These are phyloP conservation scores for Fusarium sp. DNA, from an alignment of 2,329 filamentous ascomycete genomes.

Conservation along the genomic window DNA sequence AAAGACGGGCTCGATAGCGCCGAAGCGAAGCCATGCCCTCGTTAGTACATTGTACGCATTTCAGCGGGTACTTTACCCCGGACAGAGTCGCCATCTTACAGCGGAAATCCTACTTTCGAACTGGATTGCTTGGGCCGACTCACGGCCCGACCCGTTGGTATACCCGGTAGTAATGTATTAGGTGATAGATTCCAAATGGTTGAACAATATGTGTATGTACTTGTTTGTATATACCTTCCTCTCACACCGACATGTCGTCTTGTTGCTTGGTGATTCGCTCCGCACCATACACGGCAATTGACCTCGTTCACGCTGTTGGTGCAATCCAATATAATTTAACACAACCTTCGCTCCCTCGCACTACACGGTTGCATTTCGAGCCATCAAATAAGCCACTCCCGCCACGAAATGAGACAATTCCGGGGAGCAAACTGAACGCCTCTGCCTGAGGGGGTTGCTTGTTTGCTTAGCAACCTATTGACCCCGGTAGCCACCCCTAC, in stretches of 20 bases:
- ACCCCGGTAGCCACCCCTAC: slow-evolving; percentile 38
- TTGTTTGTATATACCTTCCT: not conserved
- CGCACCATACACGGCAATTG: slow-evolving; percentile 23
- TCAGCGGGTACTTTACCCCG: slow-evolving; percentile 28
- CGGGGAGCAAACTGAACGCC: slow-evolving; percentile 26
- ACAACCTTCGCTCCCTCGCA: slow-evolving; percentile 30
- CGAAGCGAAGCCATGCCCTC: slow-evolving; percentile 11
- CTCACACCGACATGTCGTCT: slow-evolving; percentile 42
- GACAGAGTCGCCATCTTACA: slow-evolving; percentile 27
- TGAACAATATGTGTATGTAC: slow-evolving; percentile 7
- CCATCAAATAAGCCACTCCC: slow-evolving; percentile 46
- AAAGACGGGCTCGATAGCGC: slow-evolving; percentile 11
- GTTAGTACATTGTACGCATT: slow-evolving; percentile 5
- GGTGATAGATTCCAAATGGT: not conserved
- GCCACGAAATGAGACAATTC: slow-evolving; percentile 43
- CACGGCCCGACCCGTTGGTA: slow-evolving; percentile 47
- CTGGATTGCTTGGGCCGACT: slow-evolving; percentile 30
- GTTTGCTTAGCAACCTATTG: slow-evolving; percentile 34
- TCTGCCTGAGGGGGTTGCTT: slow-evolving; percentile 22
- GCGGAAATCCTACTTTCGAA: slow-evolving; percentile 32
- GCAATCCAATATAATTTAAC: slow-evolving; percentile 3
- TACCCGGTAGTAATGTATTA: slow-evolving; percentile 33
- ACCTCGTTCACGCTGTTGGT: slow-evolving; percentile 21
- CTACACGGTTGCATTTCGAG: slow-evolving; percentile 34
- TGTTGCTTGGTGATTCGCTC: slow-evolving; percentile 12